Percentiles rank a stretch among this genome's conserved stretches.
phyloP scores from a whole-genome alignment of 2,329 filamentous ascomycete species.

The Pleurostoma richardsiae region DNA sequence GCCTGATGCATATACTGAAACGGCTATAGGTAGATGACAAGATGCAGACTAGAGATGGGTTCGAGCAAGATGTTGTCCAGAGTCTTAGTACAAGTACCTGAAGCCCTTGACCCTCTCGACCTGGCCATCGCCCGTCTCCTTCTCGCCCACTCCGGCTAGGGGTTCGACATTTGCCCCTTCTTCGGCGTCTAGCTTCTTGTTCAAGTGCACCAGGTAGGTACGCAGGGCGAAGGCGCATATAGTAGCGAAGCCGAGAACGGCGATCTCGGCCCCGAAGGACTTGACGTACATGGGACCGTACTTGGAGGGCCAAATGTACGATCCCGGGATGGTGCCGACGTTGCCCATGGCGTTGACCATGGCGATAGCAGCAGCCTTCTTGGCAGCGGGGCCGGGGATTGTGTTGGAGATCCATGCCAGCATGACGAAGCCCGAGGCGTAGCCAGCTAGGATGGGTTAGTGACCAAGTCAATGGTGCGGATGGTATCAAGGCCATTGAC shows the following conservation, averaged over 20 bases:
- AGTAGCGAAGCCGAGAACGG: slow-evolving; percentile 24
- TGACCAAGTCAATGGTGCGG: not conserved
- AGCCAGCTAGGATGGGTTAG: not conserved
- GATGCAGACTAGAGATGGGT: too few species aligned
- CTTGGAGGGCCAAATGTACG: slow-evolving; percentile 36
- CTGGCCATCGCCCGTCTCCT: not conserved
- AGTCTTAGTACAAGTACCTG: not conserved
- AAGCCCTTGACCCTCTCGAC: not conserved
- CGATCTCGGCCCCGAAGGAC: slow-evolving; percentile 34
- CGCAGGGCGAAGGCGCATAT: slow-evolving; percentile 28
- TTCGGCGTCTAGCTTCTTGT: slow-evolving; percentile 9
- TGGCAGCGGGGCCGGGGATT: slow-evolving; percentile 46
- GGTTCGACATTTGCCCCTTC: not conserved
- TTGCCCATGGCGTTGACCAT: slow-evolving; percentile 52
- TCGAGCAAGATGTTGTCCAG: not conserved
- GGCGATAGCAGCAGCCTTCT: slow-evolving; percentile 48
- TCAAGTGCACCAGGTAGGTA: slow-evolving; percentile 7
- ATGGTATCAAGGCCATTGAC: slow-evolving; percentile 33
- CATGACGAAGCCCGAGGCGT: not conserved
- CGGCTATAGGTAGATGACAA: too few species aligned
- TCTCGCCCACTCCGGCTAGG: not conserved
- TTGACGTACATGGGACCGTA: slow-evolving; percentile 32
- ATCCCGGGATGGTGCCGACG: slow-evolving; percentile 45
- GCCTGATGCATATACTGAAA: too few species aligned
- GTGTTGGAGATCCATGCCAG: slow-evolving; percentile 42